Percentiles rank a stretch among this genome's conserved stretches.
These are phyloP conservation scores for Tremella mesenterica DNA, from an alignment of 768 basidiomycete species.

Conservation along the genomic window DNA sequence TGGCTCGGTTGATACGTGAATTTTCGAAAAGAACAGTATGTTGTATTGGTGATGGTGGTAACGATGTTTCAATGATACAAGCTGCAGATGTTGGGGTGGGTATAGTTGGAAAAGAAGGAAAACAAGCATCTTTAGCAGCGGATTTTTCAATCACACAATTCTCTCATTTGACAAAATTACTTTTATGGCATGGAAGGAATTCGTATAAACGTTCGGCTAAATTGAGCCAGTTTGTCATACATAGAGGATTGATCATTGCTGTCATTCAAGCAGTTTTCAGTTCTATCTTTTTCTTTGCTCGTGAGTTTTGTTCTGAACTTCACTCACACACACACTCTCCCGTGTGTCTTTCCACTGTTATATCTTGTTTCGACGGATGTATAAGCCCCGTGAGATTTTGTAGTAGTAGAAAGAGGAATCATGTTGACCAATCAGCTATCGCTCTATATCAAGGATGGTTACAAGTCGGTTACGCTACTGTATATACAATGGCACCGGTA, in stretches of 20 bases:
- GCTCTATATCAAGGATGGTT: constrained; percentile 97
- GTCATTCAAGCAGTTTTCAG: constrained; percentile 97
- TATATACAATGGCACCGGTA: constrained; percentile 97
- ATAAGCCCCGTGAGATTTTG: neutral
- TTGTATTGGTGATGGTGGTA: constrained; percentile 97
- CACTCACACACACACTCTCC: neutral
- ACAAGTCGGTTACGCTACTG: constrained; percentile 89
- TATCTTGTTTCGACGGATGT: neutral
- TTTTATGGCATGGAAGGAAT: constrained; percentile 97
- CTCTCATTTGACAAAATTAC: constrained; percentile 85
- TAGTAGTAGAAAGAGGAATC: neutral
- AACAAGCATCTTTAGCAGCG: constrained; percentile 96
- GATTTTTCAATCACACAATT: constrained; percentile 98
- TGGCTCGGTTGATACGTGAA: constrained; percentile 80
- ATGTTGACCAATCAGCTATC: constrained; percentile 57
- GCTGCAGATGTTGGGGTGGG: constrained; percentile 96
- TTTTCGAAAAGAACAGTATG: constrained; percentile 92
- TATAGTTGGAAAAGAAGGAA: constrained; percentile 98
- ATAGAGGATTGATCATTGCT: constrained; percentile 90
- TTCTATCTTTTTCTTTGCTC: constrained; percentile 50
- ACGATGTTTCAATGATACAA: constrained; percentile 99
- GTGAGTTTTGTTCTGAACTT: constrained; percentile 18
- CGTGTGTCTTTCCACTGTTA: neutral
- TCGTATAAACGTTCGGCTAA: constrained; percentile 97
- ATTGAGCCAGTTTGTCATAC: constrained; percentile 96